phyloP scores from a whole-genome alignment of 768 basidiomycete species.

The Amanita pseudoporphyria region DNA sequence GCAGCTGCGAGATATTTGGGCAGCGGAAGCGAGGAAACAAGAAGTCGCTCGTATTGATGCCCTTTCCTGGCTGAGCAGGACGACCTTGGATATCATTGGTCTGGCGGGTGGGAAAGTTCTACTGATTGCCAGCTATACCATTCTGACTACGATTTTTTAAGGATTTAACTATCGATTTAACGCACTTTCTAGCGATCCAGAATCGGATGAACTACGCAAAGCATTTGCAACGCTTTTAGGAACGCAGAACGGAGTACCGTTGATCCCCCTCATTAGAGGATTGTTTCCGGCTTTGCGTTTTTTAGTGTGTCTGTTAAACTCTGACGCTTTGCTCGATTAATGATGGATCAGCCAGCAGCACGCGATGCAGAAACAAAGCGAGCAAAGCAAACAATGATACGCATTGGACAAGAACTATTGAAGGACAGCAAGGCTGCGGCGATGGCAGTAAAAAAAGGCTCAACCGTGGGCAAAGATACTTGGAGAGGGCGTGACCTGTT shows the following conservation, averaged over 20 bases:
- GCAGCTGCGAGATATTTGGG: slow-evolving; percentile 44
- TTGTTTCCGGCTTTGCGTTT: slow-evolving; percentile 26
- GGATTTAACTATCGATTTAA: slow-evolving; percentile 26
- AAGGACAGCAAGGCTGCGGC: slow-evolving; percentile 36
- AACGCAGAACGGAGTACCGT: slow-evolving; percentile 26
- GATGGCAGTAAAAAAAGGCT: slow-evolving; percentile 14
- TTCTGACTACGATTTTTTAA: background rate
- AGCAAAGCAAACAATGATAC: slow-evolving; percentile 32
- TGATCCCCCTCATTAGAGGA: slow-evolving; percentile 22
- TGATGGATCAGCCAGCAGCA: slow-evolving; percentile 21
- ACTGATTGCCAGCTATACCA: background rate
- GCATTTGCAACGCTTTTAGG: slow-evolving; percentile 45
- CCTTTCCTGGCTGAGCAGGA: slow-evolving; percentile 52
- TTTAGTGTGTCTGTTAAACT: slow-evolving; percentile 23
- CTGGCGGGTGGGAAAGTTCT: slow-evolving; percentile 41
- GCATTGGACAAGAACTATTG: slow-evolving; percentile 42
- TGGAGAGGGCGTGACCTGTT: slow-evolving; percentile 44
- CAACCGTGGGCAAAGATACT: slow-evolving; percentile 20
- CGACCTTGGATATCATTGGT: slow-evolving; percentile 72
- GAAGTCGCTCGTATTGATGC: slow-evolving; percentile 39
- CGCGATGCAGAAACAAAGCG: slow-evolving; percentile 18
- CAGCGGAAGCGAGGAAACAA: slow-evolving; percentile 21
- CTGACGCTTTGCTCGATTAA: background rate
- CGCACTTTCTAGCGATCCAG: slow-evolving; percentile 17
- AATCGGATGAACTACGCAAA: slow-evolving; percentile 39